Conservation (phyloP, 257 asterid genomes). For the Nicotiana attenuata region DNA sequence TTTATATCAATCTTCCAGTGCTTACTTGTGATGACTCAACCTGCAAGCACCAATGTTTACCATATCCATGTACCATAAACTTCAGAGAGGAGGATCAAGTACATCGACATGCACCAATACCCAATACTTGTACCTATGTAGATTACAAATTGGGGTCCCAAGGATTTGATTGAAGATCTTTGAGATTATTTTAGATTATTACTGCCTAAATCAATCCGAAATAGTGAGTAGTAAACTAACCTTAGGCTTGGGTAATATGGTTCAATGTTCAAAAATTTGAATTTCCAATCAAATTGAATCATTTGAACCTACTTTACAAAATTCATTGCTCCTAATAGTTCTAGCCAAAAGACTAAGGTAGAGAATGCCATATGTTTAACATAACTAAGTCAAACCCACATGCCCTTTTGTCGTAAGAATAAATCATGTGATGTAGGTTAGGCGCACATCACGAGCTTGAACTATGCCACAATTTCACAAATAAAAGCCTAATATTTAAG, state of each 20-base stretch:
- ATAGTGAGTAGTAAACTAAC: neutral
- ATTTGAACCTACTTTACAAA: neutral
- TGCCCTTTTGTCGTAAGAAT: neutral
- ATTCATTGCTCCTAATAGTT: neutral
- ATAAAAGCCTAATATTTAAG: too few relatives aligned
- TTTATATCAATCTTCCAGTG: neutral
- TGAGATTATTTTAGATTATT: neutral
- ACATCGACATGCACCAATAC: neutral
- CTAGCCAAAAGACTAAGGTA: neutral
- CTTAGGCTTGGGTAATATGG: neutral
- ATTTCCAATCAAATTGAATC: neutral
- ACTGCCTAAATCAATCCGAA: neutral
- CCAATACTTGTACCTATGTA: neutral
- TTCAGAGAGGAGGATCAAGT: constrained; percentile 6
- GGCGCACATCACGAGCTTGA: too few relatives aligned
- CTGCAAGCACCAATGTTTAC: neutral
- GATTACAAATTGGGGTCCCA: neutral
- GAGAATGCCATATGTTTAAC: neutral
- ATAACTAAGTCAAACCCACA: neutral
- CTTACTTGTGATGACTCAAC: neutral
- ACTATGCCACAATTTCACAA: too few relatives aligned
- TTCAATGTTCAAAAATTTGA: neutral
- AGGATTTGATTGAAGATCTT: neutral
- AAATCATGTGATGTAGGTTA: too few relatives aligned
- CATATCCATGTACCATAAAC: neutral